These are phyloP conservation scores for Phyllosticta citrichinensis DNA, from an alignment of 2,329 filamentous ascomycete genomes.

Conservation along the genomic window DNA sequence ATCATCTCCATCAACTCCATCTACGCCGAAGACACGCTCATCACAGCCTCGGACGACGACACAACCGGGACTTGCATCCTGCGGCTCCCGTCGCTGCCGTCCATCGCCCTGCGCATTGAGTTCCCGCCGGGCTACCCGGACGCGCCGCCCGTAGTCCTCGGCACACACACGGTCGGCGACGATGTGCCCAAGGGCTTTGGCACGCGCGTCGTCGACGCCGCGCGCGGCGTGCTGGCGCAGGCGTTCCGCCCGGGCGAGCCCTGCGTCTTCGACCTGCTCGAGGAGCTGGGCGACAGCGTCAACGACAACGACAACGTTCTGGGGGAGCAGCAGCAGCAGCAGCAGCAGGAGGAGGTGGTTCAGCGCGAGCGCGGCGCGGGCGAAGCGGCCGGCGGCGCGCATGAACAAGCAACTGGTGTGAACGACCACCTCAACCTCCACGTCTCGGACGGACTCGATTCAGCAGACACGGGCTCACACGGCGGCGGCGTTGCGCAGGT, in stretches of 20 bases:
- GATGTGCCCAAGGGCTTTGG: conserved; percentile 61
- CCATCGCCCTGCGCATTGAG: conserved; percentile 45
- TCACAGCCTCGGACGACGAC: conserved; percentile 23
- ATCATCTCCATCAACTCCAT: conserved; percentile 77
- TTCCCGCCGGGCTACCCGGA: conserved; percentile 70
- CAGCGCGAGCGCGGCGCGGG: conserved; percentile 39
- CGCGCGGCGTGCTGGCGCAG: conserved; percentile 55
- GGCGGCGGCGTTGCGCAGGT: conserved; percentile 15
- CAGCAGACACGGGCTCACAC: conserved; percentile 12
- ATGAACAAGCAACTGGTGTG: conserved; percentile 14
- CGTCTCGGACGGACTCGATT: background rate
- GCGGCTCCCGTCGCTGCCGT: conserved; percentile 54
- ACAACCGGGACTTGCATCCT: conserved; percentile 44
- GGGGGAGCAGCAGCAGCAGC: too few species aligned
- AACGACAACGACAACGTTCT: too few species aligned
- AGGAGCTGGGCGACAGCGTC: conserved; percentile 38
- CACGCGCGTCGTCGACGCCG: conserved; percentile 56
- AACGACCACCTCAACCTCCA: conserved; percentile 16
- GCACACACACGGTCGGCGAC: conserved; percentile 67
- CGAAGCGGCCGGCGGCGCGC: conserved; percentile 19
- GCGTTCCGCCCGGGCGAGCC: conserved; percentile 66
- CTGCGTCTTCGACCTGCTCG: conserved; percentile 85
- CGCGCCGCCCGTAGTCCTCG: conserved; percentile 60
- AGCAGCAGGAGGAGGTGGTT: conserved; percentile 33
- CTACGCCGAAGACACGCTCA: conserved; percentile 55